These are phyloP conservation scores for Sordaria brevicollis DNA, from an alignment of 495 filamentous ascomycete species.

Conservation along the genomic window DNA sequence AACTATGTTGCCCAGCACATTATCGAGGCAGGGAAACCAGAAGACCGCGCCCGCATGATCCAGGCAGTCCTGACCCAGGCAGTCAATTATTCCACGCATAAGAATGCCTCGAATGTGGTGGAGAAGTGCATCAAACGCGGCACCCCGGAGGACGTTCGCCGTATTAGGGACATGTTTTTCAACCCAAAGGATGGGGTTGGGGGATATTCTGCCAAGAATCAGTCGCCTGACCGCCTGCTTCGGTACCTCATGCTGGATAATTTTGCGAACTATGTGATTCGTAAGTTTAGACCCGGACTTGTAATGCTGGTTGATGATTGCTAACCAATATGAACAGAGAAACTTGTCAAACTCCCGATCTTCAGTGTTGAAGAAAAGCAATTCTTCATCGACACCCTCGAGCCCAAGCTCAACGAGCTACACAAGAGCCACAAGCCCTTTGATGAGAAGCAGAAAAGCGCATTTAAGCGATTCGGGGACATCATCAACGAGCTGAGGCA, in stretches of 20 bases:
- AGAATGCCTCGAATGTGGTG: conserved; percentile 95
- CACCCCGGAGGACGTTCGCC: conserved; percentile 53
- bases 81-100: conserved; percentile 78
- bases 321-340: conserved; percentile 28
- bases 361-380: neutral
- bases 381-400: neutral
- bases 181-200: conserved; percentile 43
- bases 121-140: conserved; percentile 84
- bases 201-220: neutral
- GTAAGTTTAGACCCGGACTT: conserved; percentile 44
- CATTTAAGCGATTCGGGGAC: conserved; percentile 49
- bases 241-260: conserved; percentile 77
- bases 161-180: conserved; percentile 60
- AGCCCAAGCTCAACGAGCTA: neutral
- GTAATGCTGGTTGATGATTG: neutral
- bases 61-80: conserved; percentile 59
- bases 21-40: conserved; percentile 68
- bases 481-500: conserved; percentile 55
- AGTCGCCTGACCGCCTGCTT: conserved; percentile 47
- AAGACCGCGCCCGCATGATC: conserved; percentile 67
- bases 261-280: conserved; percentile 95
- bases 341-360: conserved; percentile 23
- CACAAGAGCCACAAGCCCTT: neutral
- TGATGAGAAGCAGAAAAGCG: conserved; percentile 11
- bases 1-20: conserved; percentile 97